phyloP scores from a whole-genome alignment of 495 filamentous ascomycete species.

The Penicillium robsamsonii region DNA sequence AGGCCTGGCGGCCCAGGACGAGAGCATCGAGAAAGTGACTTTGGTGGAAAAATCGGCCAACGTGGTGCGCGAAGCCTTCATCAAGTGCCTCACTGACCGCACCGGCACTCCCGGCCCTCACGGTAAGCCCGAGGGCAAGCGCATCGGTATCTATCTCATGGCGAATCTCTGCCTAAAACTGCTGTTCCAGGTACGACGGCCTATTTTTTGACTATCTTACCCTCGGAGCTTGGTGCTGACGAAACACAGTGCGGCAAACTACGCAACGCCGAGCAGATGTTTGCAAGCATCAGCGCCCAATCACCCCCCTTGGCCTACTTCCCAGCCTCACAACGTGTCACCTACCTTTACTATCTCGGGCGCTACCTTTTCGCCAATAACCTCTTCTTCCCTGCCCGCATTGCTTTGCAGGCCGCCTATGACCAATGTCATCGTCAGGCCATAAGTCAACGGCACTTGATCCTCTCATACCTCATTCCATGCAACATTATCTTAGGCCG shows the following conservation, averaged over 20 bases:
- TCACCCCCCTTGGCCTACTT: constrained; percentile 76
- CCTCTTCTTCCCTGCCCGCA: constrained; percentile 72
- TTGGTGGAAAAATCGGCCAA: constrained; percentile 83
- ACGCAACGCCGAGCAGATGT: constrained; percentile 76
- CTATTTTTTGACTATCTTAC: background rate
- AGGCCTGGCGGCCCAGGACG: constrained; percentile 51
- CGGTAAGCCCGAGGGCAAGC: constrained; percentile 72
- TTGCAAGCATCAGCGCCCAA: constrained; percentile 80
- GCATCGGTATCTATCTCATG: constrained; percentile 82
- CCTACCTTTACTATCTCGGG: constrained; percentile 92
- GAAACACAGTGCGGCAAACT: constrained; percentile 49
- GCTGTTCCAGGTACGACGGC: constrained; percentile 65
- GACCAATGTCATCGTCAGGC: constrained; percentile 67
- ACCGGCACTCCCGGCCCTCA: constrained; percentile 54
- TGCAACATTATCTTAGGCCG: constrained; percentile 82
- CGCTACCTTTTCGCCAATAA: constrained; percentile 81
- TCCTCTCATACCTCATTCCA: constrained; percentile 81
- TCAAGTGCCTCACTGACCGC: constrained; percentile 82
- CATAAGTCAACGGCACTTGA: constrained; percentile 68
- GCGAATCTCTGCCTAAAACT: constrained; percentile 90
- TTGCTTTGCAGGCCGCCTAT: constrained; percentile 76
- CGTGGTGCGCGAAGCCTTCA: constrained; percentile 85
- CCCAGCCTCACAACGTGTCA: constrained; percentile 83
- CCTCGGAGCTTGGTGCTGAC: constrained; percentile 4
- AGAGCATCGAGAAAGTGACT: constrained; percentile 61